A percentile compares a stretch with the other conserved stretches of the same genome.
Evolutionary conservation across 495 filamentous ascomycete genomes (phyloP).

Genomic region (Aspergillus egyptiacus): DNA sequence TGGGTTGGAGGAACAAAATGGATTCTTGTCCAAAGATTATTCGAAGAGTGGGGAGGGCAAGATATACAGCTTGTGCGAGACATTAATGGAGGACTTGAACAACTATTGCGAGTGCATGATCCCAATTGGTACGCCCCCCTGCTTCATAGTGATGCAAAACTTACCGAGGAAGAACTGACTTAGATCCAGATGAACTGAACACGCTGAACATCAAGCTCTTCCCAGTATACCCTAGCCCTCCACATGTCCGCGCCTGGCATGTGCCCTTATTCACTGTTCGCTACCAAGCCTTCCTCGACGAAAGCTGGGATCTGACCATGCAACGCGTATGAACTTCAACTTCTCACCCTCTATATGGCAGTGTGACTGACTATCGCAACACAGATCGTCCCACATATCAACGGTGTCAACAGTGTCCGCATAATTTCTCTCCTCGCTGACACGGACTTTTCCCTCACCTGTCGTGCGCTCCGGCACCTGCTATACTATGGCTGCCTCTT

Average conservation of each 20-base stretch:
- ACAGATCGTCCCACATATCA: slow-evolving; percentile 70
- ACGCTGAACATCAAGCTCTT: slow-evolving; percentile 96
- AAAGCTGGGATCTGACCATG: slow-evolving; percentile 88
- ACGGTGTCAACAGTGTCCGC: slow-evolving; percentile 82
- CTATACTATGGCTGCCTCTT: slow-evolving; percentile 85
- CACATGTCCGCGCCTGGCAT: slow-evolving; percentile 74
- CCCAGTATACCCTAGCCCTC: slow-evolving; percentile 70
- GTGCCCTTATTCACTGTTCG: slow-evolving; percentile 87
- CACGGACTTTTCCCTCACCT: slow-evolving; percentile 74
- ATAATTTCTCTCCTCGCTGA: slow-evolving; percentile 79
- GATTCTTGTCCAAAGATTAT: slow-evolving; percentile 54
- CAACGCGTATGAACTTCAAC: slow-evolving; percentile 45
- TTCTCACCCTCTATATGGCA: background rate
- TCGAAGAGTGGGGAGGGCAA: slow-evolving; percentile 49
- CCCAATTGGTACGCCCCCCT: slow-evolving; percentile 61
- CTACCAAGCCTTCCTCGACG: slow-evolving; percentile 66
- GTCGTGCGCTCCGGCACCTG: slow-evolving; percentile 78
- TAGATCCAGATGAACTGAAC: slow-evolving; percentile 70
- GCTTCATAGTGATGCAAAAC: background rate
- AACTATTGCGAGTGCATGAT: slow-evolving; percentile 99
- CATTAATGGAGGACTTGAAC: slow-evolving; percentile 89
- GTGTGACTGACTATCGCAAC: background rate
- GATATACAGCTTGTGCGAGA: slow-evolving; percentile 80
- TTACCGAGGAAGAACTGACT: slow-evolving; percentile 10
- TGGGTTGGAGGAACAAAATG: slow-evolving; percentile 79